Evolutionary conservation across 306 rosid genomes (phyloP).

Genomic region (Acacia acuminata): DNA sequence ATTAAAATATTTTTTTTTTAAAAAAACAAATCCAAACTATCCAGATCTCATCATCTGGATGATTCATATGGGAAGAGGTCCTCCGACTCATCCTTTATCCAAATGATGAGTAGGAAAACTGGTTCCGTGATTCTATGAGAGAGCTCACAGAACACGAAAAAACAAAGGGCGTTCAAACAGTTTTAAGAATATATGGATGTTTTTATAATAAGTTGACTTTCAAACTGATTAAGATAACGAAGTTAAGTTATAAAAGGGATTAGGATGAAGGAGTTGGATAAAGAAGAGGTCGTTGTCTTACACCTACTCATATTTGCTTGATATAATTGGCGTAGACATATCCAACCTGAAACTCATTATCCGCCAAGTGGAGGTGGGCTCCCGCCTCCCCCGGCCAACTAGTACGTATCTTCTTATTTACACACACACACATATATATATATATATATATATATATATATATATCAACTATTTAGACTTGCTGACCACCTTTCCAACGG

Average conservation of each 20-base stretch:
- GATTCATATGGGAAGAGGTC: too few relatives aligned
- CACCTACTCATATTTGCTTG: not conserved
- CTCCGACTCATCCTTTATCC: too few relatives aligned
- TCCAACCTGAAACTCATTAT: not conserved
- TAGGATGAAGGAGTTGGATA: not conserved
- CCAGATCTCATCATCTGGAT: too few relatives aligned
- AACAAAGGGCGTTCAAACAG: slow-evolving; percentile 1
- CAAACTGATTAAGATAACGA: not conserved
- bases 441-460: too few relatives aligned
- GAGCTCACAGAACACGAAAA: not conserved
- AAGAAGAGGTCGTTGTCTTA: slow-evolving; percentile 1
- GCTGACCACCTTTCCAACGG: not conserved
- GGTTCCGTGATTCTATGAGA: not conserved
- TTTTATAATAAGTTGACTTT: not conserved
- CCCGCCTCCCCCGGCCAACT: not conserved
- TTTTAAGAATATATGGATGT: not conserved
- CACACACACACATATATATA: too few relatives aligned
- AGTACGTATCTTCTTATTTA: not conserved
- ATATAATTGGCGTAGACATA: not conserved
- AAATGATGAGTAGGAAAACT: too few relatives aligned
- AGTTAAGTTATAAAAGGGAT: not conserved
- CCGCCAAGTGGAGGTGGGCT: not conserved
- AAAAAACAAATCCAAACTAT: too few relatives aligned
- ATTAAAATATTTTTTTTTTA: too few relatives aligned
- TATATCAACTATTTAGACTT: not conserved